Evolutionary conservation across 768 basidiomycete genomes (phyloP).

Genomic region (Auricularia cornea): DNA sequence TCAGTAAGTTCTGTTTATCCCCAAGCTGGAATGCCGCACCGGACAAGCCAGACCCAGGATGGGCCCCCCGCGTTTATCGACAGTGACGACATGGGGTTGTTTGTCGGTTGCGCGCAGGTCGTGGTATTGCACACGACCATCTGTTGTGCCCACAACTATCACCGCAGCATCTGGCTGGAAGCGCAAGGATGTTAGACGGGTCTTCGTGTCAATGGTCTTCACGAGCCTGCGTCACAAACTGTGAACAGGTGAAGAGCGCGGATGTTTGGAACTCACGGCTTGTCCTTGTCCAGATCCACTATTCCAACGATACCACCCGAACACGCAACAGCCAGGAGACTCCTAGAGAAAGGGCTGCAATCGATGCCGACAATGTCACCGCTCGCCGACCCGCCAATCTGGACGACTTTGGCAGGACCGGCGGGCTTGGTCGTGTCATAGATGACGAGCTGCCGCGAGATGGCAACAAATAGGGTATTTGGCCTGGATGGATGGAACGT

Average conservation of each 20-base stretch:
- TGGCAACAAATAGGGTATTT: conserved; percentile 40
- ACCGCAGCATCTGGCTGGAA: conserved; percentile 66
- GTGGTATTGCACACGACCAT: conserved; percentile 53
- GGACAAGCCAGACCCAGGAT: conserved; percentile 52
- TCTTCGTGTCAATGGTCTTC: conserved; percentile 46
- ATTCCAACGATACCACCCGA: conserved; percentile 46
- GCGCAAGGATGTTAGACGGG: conserved; percentile 46
- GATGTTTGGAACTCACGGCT: conserved; percentile 37
- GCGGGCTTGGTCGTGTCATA: conserved; percentile 57
- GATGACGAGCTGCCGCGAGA: conserved; percentile 44
- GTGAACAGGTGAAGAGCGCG: not conserved
- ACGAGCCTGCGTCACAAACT: conserved; percentile 39
- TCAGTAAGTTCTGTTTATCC: not conserved
- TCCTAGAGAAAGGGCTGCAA: conserved; percentile 72
- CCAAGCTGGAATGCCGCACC: conserved; percentile 27
- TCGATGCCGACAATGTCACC: conserved; percentile 50
- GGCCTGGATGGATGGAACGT: conserved; percentile 50
- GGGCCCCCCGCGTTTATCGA: conserved; percentile 40
- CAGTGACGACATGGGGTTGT: conserved; percentile 43
- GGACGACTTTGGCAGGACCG: conserved; percentile 43
- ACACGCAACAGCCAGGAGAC: conserved; percentile 51
- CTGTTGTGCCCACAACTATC: conserved; percentile 56
- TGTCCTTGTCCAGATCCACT: conserved; percentile 69
- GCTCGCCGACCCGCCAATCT: conserved; percentile 33
- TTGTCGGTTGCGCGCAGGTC: conserved; percentile 61